Evolutionary conservation across 805 yeast species (phyloP).

Genomic region (Zygoascus bituminiphila): DNA sequence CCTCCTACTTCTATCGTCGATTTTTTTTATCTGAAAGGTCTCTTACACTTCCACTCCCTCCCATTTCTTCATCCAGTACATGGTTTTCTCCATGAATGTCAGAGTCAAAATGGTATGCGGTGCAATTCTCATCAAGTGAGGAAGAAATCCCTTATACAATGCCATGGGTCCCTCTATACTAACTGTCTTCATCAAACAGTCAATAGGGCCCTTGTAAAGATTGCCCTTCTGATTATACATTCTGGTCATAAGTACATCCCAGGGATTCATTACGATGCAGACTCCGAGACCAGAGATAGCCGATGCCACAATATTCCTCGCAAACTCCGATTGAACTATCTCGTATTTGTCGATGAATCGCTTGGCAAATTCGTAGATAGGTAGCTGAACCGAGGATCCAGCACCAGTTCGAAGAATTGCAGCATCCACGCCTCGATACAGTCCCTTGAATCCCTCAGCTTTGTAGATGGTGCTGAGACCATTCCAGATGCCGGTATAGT

Average conservation of each 20-base stretch:
- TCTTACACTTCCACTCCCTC: conserved; percentile 32
- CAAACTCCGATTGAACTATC: conserved; percentile 53
- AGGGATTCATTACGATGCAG: conserved; percentile 92
- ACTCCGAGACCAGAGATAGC: conserved; percentile 86
- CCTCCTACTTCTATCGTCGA: no score
- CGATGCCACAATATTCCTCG: conserved; percentile 63
- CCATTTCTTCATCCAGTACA: conserved; percentile 45
- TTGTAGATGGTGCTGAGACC: conserved; percentile 58
- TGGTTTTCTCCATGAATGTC: conserved; percentile 93
- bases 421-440: conserved; percentile 88
- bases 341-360: conserved; percentile 46
- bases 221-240: conserved; percentile 91
- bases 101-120: conserved; percentile 86
- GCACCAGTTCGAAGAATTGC: conserved; percentile 91
- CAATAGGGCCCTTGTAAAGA: conserved; percentile 77
- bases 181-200: conserved; percentile 80
- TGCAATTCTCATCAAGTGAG: conserved; percentile 84
- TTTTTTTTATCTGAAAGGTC: no score
- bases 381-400: conserved; percentile 92
- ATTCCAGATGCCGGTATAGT: conserved; percentile 59
- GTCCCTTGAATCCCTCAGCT: conserved; percentile 67
- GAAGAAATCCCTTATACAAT: conserved; percentile 89
- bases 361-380: conserved; percentile 78
- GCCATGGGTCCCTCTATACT: conserved; percentile 78
- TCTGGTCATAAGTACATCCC: conserved; percentile 92